These are phyloP conservation scores for Thielaviopsis ethacetica DNA, from an alignment of 2,329 filamentous ascomycete genomes.

Conservation along the genomic window DNA sequence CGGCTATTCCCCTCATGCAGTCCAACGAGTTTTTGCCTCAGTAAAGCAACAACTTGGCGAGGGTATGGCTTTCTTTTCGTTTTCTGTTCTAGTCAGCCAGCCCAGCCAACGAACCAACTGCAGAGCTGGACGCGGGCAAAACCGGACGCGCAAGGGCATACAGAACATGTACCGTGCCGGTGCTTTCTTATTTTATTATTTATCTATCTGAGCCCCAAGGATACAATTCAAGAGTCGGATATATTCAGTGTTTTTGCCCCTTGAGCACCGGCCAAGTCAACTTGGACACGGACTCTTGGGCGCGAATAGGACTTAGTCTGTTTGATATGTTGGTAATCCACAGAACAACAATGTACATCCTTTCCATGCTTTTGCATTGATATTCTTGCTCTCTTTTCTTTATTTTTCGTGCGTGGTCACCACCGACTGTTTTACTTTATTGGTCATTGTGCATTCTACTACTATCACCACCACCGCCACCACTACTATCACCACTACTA, in stretches of 20 bases:
- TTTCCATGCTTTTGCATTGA: background rate
- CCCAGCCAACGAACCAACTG: no score
- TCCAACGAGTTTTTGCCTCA: conserved; percentile 3
- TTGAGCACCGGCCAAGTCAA: no score
- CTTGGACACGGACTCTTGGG: background rate
- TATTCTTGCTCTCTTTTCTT: background rate
- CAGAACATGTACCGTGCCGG: no score
- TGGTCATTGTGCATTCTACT: background rate
- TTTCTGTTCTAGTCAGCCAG: background rate
- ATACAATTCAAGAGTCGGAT: no score
- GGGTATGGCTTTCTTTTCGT: background rate
- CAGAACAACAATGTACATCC: conserved; percentile 8
- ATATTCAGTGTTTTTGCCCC: no score
- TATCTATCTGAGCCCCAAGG: no score
- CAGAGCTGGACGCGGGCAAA: no score
- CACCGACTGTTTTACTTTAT: conserved; percentile 1
- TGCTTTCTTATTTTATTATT: no score
- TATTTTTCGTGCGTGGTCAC: background rate
- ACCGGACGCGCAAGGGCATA: no score
- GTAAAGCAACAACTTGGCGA: background rate
- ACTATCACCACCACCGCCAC: background rate
- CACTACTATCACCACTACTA: no score
- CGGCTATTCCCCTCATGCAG: conserved; percentile 6
- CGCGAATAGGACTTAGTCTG: background rate
- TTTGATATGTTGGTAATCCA: conserved; percentile 7